Conservation (phyloP, 768 basidiomycete genomes). For the Hypholoma sublateritium region DNA sequence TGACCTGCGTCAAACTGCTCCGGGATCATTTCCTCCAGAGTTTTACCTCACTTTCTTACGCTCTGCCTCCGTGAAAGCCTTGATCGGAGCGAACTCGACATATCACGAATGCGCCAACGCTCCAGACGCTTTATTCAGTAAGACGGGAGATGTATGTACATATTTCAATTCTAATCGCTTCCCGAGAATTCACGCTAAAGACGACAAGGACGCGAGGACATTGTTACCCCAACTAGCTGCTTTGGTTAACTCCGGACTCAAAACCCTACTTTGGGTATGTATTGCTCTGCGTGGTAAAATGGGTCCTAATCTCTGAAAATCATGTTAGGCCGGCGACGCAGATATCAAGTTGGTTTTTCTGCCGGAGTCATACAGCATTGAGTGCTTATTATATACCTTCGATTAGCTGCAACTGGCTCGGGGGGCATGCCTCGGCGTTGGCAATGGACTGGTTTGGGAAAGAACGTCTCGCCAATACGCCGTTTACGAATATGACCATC, state of each 20-base stretch:
- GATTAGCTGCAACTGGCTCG: slow-evolving; percentile 47
- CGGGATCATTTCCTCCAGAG: slow-evolving; percentile 54
- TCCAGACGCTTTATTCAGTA: slow-evolving; percentile 39
- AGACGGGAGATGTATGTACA: slow-evolving; percentile 55
- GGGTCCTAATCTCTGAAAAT: slow-evolving; percentile 15
- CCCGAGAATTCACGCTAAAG: not conserved
- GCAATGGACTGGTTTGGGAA: slow-evolving; percentile 50
- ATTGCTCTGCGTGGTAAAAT: not conserved
- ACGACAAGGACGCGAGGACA: slow-evolving; percentile 50
- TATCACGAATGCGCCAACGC: slow-evolving; percentile 52
- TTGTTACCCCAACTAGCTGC: slow-evolving; percentile 48
- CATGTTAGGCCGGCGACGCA: slow-evolving; percentile 42
- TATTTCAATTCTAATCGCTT: not conserved
- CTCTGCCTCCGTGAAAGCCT: slow-evolving; percentile 30
- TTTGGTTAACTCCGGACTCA: slow-evolving; percentile 43
- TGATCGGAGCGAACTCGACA: slow-evolving; percentile 51
- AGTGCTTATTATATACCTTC: not conserved
- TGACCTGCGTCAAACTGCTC: slow-evolving; percentile 58
- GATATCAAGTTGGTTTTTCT: slow-evolving; percentile 44
- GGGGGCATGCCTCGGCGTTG: slow-evolving; percentile 39
- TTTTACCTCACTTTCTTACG: slow-evolving; percentile 51
- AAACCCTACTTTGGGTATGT: slow-evolving; percentile 47
- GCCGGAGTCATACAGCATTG: not conserved
- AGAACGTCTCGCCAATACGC: slow-evolving; percentile 31
- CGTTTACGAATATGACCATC: slow-evolving; percentile 58